Evolutionary conservation across 2,329 filamentous ascomycete species (phyloP), one percentile per base, ranked within the genome.

Genomic region (Fusarium solani-melongenae): DNA sequence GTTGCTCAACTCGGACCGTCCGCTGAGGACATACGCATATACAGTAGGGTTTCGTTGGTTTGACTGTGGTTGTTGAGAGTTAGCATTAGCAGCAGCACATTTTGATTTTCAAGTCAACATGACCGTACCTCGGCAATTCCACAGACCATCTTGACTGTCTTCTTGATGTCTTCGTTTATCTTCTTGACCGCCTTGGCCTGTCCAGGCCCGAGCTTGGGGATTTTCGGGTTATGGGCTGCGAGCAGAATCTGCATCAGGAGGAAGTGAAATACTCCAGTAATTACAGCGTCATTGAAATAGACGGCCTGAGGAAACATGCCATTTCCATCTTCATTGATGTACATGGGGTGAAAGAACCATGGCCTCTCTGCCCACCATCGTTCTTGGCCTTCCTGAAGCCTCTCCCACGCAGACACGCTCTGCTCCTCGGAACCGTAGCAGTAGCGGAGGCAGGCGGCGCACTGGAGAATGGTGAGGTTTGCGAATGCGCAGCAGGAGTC

Each of bases 341-440:
- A 77, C 71, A 78, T 78, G 6, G 78, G 71, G 14, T 78, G 65
- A 46, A 79, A 80, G 51, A 69, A 71, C 78, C 78, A 80, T 1
- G 79, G 79, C 20, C 77, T 76, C 24, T 78, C 76, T 3, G 65
- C 68, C 79, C 77, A 80, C 79, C 77, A 80, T 15, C 63, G 69
- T 2, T 79, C 76, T 60, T 78, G 78, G 1, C 75, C 73, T 17
- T 71, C 71, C 34, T 72, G 63, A 20, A 80, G 27, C 4, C 62
- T 66, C 17, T 77, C 71, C 68, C 75, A 80, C 2, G 70, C 71
- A 2, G 27, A 62, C 4, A 72, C 67, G 24, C 76, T 79, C 22
- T 78, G 72, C 33, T 78, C 77, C 17, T 80, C 77, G 0, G 64
- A 67, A 1, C 79, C 78, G 8, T 80, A 80, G 49, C 79, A 80